These are phyloP conservation scores for Limnomonas spitsbergensis DNA, from an alignment of 139 green algal genomes.

Conservation along the genomic window DNA sequence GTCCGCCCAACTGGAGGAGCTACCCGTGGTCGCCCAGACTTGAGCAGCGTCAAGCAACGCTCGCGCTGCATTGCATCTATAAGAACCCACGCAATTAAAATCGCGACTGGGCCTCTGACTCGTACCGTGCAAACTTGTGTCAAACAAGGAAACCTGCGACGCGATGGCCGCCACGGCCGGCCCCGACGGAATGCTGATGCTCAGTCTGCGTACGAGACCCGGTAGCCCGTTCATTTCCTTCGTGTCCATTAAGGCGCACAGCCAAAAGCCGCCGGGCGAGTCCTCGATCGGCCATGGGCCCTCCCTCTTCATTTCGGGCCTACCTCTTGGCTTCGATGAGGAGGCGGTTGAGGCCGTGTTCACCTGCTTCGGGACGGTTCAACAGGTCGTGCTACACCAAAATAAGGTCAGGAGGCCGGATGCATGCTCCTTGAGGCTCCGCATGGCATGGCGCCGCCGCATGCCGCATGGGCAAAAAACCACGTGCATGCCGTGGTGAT, in stretches of 20 bases:
- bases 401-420: constrained; percentile 30
- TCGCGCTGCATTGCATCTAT: no score
- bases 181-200: neutral
- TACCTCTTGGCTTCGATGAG: constrained; percentile 44
- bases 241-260: constrained; percentile 27
- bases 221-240: constrained; percentile 26
- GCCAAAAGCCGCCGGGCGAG: neutral
- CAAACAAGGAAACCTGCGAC: no score
- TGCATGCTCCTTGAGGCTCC: no score
- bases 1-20: no score
- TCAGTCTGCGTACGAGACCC: neutral
- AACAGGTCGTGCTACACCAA: constrained; percentile 53
- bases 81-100: no score
- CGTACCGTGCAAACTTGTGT: no score
- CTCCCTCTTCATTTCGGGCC: constrained; percentile 52
- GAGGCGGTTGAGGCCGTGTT: constrained; percentile 47
- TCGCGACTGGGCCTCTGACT: no score
- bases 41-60: no score
- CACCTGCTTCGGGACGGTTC: constrained; percentile 54
- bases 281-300: neutral
- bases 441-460: no score
- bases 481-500: no score
- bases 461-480: neutral
- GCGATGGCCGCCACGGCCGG: no score
- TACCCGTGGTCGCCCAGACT: no score